Conservation (phyloP, 2,329 filamentous ascomycete genomes). For the Fonsecaea monophora region DNA sequence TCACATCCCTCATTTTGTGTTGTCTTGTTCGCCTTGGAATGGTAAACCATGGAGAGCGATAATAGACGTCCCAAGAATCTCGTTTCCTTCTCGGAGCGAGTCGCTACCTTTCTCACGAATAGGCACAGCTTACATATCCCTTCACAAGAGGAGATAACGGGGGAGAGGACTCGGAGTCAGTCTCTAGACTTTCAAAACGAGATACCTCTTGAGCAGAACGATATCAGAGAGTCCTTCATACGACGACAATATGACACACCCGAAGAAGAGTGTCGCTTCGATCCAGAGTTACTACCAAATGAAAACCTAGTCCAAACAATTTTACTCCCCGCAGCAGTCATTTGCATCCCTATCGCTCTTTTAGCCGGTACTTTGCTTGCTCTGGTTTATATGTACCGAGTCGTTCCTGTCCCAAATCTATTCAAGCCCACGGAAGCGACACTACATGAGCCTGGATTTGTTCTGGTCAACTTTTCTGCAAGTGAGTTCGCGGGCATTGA, state of each 20-base stretch:
- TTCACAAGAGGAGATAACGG: slow-evolving; percentile 2
- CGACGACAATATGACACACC: slow-evolving; percentile 8
- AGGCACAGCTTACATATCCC: slow-evolving; percentile 7
- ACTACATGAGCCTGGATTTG: slow-evolving; percentile 4
- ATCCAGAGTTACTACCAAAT: neutral
- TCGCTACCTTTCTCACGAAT: slow-evolving; percentile 1
- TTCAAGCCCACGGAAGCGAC: neutral
- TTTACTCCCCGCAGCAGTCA: slow-evolving; percentile 22
- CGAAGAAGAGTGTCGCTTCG: neutral
- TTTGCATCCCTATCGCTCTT: slow-evolving; percentile 29
- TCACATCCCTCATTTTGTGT: neutral
- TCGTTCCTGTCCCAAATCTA: slow-evolving; percentile 10
- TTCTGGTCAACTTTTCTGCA: slow-evolving; percentile 34
- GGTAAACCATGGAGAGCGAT: slow-evolving; percentile 16
- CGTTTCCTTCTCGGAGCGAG: slow-evolving; percentile 17
- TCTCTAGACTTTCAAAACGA: slow-evolving; percentile 9
- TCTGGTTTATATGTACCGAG: slow-evolving; percentile 25
- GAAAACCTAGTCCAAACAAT: slow-evolving; percentile 14
- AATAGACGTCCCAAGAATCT: slow-evolving; percentile 5
- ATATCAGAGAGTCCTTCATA: slow-evolving; percentile 14
- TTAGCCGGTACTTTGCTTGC: slow-evolving; percentile 23
- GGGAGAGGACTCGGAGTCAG: neutral
- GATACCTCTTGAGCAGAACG: slow-evolving; percentile 12
- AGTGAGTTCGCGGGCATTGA: slow-evolving; percentile 11
- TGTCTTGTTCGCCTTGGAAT: neutral